Conservation (phyloP, 306 rosid genomes). For the Ceratonia siliqua region DNA sequence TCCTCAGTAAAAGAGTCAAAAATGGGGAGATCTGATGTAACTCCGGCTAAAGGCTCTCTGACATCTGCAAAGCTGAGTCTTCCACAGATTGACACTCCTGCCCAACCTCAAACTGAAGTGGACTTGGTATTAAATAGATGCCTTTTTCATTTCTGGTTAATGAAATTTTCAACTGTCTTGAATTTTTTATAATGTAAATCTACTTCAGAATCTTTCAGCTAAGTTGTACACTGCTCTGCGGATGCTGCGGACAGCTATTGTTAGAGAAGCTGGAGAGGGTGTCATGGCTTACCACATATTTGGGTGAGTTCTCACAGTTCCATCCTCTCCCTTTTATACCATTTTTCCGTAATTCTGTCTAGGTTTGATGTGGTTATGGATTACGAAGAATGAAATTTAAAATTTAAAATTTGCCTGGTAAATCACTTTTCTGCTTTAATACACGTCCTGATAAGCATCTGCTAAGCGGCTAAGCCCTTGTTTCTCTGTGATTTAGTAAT, state of each 20-base stretch:
- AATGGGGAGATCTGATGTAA: conserved; percentile 50
- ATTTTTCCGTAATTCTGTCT: neutral
- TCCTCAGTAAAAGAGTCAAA: conserved; percentile 57
- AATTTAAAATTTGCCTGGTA: neutral
- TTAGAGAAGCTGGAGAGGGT: conserved; percentile 73
- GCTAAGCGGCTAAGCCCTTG: conserved; percentile 31
- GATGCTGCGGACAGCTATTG: conserved; percentile 63
- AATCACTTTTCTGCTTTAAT: neutral
- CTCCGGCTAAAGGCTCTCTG: conserved; percentile 71
- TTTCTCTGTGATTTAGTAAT: conserved; percentile 50
- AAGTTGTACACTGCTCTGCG: conserved; percentile 70
- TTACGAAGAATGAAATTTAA: neutral
- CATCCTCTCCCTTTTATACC: neutral
- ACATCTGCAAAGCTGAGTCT: conserved; percentile 54
- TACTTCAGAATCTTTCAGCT: conserved; percentile 70
- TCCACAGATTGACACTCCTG: conserved; percentile 44
- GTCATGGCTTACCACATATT: conserved; percentile 87
- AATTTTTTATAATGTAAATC: conserved; percentile 11
- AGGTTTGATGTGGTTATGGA: conserved; percentile 2
- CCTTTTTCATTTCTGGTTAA: neutral
- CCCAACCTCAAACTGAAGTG: conserved; percentile 54
- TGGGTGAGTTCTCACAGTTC: conserved; percentile 49
- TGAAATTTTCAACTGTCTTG: conserved; percentile 23
- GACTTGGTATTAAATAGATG: conserved; percentile 58
- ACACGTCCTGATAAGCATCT: conserved; percentile 20